Percentiles rank a stretch among this genome's conserved stretches.
Evolutionary conservation across 805 yeast species (phyloP).

Genomic region (Sungouiozyma ichnusensis): DNA sequence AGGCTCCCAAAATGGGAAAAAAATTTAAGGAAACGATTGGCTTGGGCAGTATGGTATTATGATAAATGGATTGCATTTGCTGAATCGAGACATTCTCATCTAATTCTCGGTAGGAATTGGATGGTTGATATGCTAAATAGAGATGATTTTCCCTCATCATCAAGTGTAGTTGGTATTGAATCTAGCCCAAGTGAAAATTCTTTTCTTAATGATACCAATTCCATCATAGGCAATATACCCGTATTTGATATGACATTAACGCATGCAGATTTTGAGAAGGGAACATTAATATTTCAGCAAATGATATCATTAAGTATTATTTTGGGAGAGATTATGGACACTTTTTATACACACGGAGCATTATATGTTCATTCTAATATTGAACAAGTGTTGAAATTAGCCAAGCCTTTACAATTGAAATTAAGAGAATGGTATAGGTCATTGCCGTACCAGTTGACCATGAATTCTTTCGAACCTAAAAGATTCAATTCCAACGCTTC

Average conservation of each 20-base stretch:
- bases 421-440: conserved; percentile 71
- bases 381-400: conserved; percentile 58
- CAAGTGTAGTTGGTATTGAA: conserved; percentile 21
- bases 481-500: conserved; percentile 66
- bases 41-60: conserved; percentile 92
- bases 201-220: neutral
- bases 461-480: conserved; percentile 48
- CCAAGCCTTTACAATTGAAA: conserved; percentile 71
- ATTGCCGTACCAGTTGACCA: conserved; percentile 52
- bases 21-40: conserved; percentile 73
- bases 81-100: conserved; percentile 79
- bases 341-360: conserved; percentile 63
- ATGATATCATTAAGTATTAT: conserved; percentile 58
- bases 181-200: conserved; percentile 1
- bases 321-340: conserved; percentile 58
- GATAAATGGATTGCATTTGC: conserved; percentile 83
- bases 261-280: conserved; percentile 54
- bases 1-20: conserved; percentile 92
- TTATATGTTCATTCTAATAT: conserved; percentile 45
- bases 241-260: conserved; percentile 23
- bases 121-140: conserved; percentile 54
- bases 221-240: conserved; percentile 11
- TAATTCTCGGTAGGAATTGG: conserved; percentile 68
- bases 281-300: conserved; percentile 57
- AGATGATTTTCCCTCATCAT: conserved; percentile 69